Conservation (phyloP, 768 basidiomycete species). For the Arthromyces matolae region DNA sequence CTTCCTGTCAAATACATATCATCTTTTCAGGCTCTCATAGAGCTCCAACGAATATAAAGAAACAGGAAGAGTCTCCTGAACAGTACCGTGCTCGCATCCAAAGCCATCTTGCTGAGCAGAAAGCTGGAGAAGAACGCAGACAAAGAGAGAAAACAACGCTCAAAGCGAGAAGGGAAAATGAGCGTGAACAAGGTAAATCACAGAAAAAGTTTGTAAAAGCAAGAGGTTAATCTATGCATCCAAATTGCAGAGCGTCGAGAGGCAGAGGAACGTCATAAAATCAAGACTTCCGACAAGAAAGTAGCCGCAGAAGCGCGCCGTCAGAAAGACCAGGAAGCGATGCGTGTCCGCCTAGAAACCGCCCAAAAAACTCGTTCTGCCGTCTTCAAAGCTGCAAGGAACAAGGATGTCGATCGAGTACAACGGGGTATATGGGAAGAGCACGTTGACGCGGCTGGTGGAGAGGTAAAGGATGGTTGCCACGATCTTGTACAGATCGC, state of each 20-base stretch:
- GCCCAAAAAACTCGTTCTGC: conserved; percentile 56
- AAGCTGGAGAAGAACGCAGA: conserved; percentile 50
- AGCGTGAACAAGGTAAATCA: conserved; percentile 42
- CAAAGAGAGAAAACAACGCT: conserved; percentile 45
- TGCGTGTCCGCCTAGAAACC: conserved; percentile 42
- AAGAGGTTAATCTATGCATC: too few species aligned
- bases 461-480: conserved; percentile 58
- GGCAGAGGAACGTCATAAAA: conserved; percentile 56
- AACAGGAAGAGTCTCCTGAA: conserved; percentile 46
- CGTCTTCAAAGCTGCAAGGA: conserved; percentile 64
- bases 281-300: conserved; percentile 53
- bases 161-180: conserved; percentile 40
- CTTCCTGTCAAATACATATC: conserved; percentile 3
- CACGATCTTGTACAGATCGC: conserved; percentile 43
- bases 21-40: conserved; percentile 11
- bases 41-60: conserved; percentile 19
- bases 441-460: conserved; percentile 65
- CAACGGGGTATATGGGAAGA: conserved; percentile 69
- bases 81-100: conserved; percentile 51
- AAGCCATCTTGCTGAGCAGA: conserved; percentile 48
- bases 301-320: conserved; percentile 48
- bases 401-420: conserved; percentile 47
- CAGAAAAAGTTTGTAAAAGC: neutral
- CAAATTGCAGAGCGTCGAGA: conserved; percentile 53
- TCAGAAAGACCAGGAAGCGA: conserved; percentile 47